Base-by-base conservation (phyloP, 768 basidiomycete genomes). In the Cystobasidium onofrii region DNA sequence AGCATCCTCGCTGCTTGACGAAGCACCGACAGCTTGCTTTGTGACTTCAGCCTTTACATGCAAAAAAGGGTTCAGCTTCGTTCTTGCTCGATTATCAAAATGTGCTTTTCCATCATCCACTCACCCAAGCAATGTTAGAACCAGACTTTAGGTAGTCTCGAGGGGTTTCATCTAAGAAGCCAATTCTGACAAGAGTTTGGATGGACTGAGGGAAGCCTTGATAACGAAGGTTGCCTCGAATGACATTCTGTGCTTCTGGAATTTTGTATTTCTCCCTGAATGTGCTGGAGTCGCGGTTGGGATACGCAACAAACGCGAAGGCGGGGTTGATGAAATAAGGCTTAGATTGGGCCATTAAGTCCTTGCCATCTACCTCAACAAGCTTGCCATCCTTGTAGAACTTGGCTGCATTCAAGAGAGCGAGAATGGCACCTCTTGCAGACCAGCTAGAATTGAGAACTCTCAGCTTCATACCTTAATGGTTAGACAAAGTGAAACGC, bases 141-240 rank as follows among this genome's bases (percentile, higher is more conserved):
- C 78, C 81, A 76, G 80, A 79, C 71, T 77, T 76, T 65, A 97
- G 82, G 89, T 90, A 95, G 9, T 86, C 87, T 84, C 92, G 89
- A 75, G 85, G 84, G 18, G 83, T 83, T 69, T 88, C 87, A 78
- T 92, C 86, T 75, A 98, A 83, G 87, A 90, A 94, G 15, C 92
- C 92, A 61, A 97, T 83, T 78, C 90, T 84, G 52, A 96, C 92
- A 75, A 96, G 86, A 3, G 89, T 88, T 76, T 85, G 86, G 82
- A 97, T 88, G 82, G 98, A 95, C 82, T 90, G 89, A 12, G 93
- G 92, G 90, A 97, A 97, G 66, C 94, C 94, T 79, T 92, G 91
- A 83, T 92, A 97, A 75, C 95, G 85, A 81, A 98, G 83, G 1
- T 96, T 97, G 33, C 96, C 96, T 36, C 96, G 87, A 63, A 97